These are phyloP conservation scores for Posidonia australis DNA, from an alignment of 106 monocot species.

Conservation along the genomic window DNA sequence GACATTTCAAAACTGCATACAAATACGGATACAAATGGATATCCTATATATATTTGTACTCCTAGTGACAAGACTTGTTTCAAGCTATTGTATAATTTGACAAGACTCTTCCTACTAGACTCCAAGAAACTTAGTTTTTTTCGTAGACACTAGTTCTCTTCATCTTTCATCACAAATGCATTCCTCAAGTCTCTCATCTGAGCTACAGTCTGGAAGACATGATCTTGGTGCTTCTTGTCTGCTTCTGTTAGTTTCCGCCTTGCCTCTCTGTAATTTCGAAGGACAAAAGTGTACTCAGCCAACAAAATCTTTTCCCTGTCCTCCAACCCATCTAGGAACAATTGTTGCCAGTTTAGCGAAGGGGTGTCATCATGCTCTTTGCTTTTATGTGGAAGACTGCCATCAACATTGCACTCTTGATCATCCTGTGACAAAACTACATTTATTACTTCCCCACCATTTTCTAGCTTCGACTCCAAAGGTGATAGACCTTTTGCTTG, in stretches of 20 bases:
- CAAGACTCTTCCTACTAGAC: background rate
- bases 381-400: background rate
- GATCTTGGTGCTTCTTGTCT: slow-evolving; percentile 24
- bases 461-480: background rate
- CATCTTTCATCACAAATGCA: slow-evolving; percentile 44
- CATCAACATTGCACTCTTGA: background rate
- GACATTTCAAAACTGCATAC: too few relatives aligned
- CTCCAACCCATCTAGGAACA: slow-evolving; percentile 41
- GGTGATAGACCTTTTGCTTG: background rate
- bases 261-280: slow-evolving; percentile 53
- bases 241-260: slow-evolving; percentile 39
- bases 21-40: too few relatives aligned
- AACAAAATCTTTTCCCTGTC: slow-evolving; percentile 55
- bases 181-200: slow-evolving; percentile 39
- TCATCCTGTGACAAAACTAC: background rate
- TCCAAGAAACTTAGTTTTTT: slow-evolving; percentile 32
- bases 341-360: slow-evolving; percentile 24
- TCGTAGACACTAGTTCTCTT: slow-evolving; percentile 47
- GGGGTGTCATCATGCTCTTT: slow-evolving; percentile 22
- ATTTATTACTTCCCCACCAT: background rate
- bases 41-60: too few relatives aligned
- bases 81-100: too few relatives aligned
- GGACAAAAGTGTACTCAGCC: slow-evolving; percentile 54
- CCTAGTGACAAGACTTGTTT: too few relatives aligned
- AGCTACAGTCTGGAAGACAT: slow-evolving; percentile 28